A percentile compares a stretch with the other conserved stretches of the same genome.
Conservation (phyloP, 2,329 filamentous ascomycete genomes). For the Hypocreales sp. region DNA sequence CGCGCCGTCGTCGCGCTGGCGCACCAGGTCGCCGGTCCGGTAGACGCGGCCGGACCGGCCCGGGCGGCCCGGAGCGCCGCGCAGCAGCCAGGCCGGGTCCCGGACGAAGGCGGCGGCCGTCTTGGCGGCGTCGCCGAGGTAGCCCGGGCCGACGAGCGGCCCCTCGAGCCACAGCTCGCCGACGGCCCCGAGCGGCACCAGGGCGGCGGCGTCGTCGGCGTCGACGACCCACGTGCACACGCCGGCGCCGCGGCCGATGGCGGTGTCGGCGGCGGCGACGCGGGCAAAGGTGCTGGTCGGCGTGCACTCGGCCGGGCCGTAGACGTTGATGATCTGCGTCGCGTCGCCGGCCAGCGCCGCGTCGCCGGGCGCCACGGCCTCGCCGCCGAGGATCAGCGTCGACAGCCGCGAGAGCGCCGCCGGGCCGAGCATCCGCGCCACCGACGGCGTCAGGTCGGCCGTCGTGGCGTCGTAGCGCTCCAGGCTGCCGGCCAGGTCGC, state of each 20-base stretch:
- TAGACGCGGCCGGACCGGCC: slow-evolving; percentile 16
- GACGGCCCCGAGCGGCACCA: slow-evolving; percentile 5
- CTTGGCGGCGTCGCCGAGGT: slow-evolving; percentile 5
- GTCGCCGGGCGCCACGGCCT: slow-evolving; percentile 3
- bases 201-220: slow-evolving; percentile 3
- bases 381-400: slow-evolving; percentile 7
- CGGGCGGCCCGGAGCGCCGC: neutral
- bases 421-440: slow-evolving; percentile 5
- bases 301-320: slow-evolving; percentile 9
- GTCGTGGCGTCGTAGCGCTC: slow-evolving; percentile 3
- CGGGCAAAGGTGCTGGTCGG: slow-evolving; percentile 1
- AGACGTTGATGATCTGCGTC: slow-evolving; percentile 7
- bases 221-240: slow-evolving; percentile 7
- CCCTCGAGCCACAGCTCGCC: slow-evolving; percentile 9
- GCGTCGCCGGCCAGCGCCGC: slow-evolving; percentile 3
- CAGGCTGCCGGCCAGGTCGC: slow-evolving; percentile 4
- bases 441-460: slow-evolving; percentile 7
- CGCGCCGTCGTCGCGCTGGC: slow-evolving; percentile 16
- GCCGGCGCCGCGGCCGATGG: slow-evolving; percentile 2
- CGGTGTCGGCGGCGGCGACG: neutral
- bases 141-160: slow-evolving; percentile 7
- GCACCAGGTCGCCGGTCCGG: slow-evolving; percentile 30
- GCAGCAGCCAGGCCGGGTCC: slow-evolving; percentile 2
- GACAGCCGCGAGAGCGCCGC: slow-evolving; percentile 3
- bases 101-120: slow-evolving; percentile 10